Evolutionary conservation across 768 basidiomycete genomes (phyloP).

Genomic region (Tulasnella sp.): DNA sequence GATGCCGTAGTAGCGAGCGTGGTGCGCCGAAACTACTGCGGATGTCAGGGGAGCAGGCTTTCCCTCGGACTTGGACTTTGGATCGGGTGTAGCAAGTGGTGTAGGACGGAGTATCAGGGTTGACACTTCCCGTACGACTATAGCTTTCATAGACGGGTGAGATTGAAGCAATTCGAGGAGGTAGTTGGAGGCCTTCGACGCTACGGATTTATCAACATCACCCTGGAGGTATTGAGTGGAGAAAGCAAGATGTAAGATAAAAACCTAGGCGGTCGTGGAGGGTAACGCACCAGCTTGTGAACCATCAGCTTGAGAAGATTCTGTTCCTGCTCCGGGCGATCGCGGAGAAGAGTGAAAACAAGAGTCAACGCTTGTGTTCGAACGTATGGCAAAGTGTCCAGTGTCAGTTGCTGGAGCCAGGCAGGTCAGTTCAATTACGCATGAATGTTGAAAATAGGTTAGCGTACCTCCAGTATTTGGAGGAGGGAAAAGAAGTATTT

Average conservation of each 20-base stretch:
- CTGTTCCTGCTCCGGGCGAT: conserved; percentile 96
- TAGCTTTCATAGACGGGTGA: conserved; percentile 88
- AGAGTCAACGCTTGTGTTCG: conserved; percentile 78
- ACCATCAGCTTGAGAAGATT: conserved; percentile 88
- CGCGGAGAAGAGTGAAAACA: conserved; percentile 72
- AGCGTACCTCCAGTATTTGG: conserved; percentile 77
- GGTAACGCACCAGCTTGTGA: conserved; percentile 74
- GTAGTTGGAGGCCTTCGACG: conserved; percentile 86
- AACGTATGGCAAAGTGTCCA: conserved; percentile 84
- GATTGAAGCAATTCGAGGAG: conserved; percentile 82
- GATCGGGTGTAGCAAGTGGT: conserved; percentile 32
- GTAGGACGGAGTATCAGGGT: conserved; percentile 68
- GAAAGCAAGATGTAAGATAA: no score
- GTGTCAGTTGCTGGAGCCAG: conserved; percentile 58
- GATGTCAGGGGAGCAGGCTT: conserved; percentile 33
- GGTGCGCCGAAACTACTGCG: conserved; percentile 38
- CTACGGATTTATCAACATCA: conserved; percentile 81
- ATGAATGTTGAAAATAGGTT: background rate
- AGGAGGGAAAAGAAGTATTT: conserved; percentile 92
- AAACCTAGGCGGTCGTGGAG: background rate
- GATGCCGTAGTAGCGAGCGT: conserved; percentile 85
- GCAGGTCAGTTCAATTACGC: background rate
- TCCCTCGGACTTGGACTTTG: conserved; percentile 42
- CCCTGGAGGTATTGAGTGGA: conserved; percentile 51
- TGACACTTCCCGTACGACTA: conserved; percentile 83